Evolutionary conservation across 768 basidiomycete species (phyloP), one percentile per base, ranked within the genome.

Genomic region (Mycena polygramma): DNA sequence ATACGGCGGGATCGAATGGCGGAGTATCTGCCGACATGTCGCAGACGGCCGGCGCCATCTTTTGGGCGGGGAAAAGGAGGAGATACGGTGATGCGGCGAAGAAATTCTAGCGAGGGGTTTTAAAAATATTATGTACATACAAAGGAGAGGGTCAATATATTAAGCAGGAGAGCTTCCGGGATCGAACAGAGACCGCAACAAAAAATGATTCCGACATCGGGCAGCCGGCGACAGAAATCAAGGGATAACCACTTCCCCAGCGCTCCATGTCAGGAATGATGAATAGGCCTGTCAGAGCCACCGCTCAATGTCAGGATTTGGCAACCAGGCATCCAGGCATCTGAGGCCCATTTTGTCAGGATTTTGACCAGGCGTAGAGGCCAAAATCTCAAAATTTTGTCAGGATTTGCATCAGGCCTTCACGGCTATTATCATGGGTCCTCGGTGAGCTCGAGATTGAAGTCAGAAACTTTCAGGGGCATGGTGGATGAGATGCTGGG

Each of bases 371-470:
- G 54, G 54, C 35, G 4, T 55, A 20, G 35, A 55, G 54, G 35
- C 20, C 35, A 55, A 55, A 55, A 55, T 55, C 36, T 37, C 54
- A 36, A 37, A 55, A 37, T 55, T 53, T 53, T 53, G 52, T 53
- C 54, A 55, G 54, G 54, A 55, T 37, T 55, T 9, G 2, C 35
- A 55, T 37, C 54, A 55, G 54, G 54, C 54, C 17, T 37, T n/a
- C 48, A 1, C n/a, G 8, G n/a, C 22, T 49, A 49, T 30, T 30
- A 30, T 3, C 30, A 2, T 2, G 30, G 30, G 30, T 30, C 30
- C 30, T 30, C n/a, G n/a, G n/a, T n/a, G n/a, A n/a, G n/a, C n/a
- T n/a, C n/a, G n/a, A n/a, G n/a, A n/a, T n/a, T n/a, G n/a, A n/a
- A n/a, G n/a, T n/a, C n/a, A n/a, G n/a, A n/a, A n/a, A n/a, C n/a